Evolutionary conservation across 2,329 filamentous ascomycete genomes (phyloP), one percentile per base, ranked within the genome.

Genomic region (Cadophora malorum): DNA sequence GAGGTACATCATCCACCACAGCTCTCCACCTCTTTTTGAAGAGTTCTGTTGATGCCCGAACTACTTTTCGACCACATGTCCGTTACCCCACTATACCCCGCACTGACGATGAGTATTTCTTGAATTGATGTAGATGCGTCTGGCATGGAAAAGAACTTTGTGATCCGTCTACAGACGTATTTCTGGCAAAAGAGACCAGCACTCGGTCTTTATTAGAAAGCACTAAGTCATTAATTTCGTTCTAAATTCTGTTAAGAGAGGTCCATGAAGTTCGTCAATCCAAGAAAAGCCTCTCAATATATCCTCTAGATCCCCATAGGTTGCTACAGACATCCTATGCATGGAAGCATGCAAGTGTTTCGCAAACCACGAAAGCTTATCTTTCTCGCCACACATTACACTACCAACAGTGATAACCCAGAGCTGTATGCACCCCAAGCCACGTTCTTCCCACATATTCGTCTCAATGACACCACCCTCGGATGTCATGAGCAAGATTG

Each of bases 251-350:
- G n/a, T 6, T 9, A 59, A 25, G 4, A 59, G 35, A 23, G 35
- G 41, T 16, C 56, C 56, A 8, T 59, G 56, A 41, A 59, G 25
- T 6, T 41, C 33, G 23, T 59, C 56, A 59, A 59, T 23, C 56
- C 56, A 59, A 3, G 35, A 59, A 33, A 59, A 45, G 9, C 35
- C 35, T 12, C 21, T 41, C 35, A 59, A 25, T 3, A 16, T 16
- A 8, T 45, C 56, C 56, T 59, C 56, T 2, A 59, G 4, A 45
- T 59, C 56, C 5, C 56, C 56, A 19, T 59, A 59, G 3, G 56
- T 59, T 25, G 33, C 35, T 23, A 59, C 33, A 41, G 56, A 45
- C 21, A 59, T 23, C 33, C 33, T 38, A 14, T 21, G 21, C 33
- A 59, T 45, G 21, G 56, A n/a, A 59, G 21, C 21, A 41, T 59